Conservation (phyloP, 345 rosid genomes). For the Brassica incana region DNA sequence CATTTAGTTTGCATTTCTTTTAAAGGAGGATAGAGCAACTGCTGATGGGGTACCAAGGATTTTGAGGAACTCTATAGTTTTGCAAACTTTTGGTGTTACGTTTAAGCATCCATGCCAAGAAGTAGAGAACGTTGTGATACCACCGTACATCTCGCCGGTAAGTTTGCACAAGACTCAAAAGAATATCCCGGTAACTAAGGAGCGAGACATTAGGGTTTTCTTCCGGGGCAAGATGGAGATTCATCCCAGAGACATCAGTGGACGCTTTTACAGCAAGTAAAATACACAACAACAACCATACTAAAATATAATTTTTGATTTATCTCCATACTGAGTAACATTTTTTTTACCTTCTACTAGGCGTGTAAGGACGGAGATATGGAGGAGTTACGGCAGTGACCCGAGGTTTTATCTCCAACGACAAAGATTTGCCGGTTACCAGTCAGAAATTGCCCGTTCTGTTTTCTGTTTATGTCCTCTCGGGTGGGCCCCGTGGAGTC, state of each 20-base stretch:
- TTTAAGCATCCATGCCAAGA: constrained; percentile 81
- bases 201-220: constrained; percentile 76
- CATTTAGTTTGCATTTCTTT: neutral
- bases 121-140: constrained; percentile 75
- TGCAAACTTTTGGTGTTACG: constrained; percentile 89
- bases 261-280: constrained; percentile 90
- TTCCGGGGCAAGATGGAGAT: constrained; percentile 97
- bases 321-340: neutral
- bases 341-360: constrained; percentile 34
- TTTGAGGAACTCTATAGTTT: constrained; percentile 65
- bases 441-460: constrained; percentile 78
- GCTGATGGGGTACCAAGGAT: constrained; percentile 78
- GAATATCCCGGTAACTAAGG: constrained; percentile 45
- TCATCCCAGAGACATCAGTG: constrained; percentile 84
- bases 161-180: constrained; percentile 48
- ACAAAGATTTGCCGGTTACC: constrained; percentile 76
- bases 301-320: neutral
- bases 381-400: constrained; percentile 68
- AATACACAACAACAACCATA: neutral
- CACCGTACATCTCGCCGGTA: constrained; percentile 79
- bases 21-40: constrained; percentile 77
- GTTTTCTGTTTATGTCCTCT: constrained; percentile 89
- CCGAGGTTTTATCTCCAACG: constrained; percentile 71
- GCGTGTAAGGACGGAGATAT: constrained; percentile 75
- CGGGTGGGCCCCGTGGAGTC: constrained; percentile 99